These are phyloP conservation scores for Hortiboletus rubellus DNA, from an alignment of 1,284 basidiomycete species.

Conservation along the genomic window DNA sequence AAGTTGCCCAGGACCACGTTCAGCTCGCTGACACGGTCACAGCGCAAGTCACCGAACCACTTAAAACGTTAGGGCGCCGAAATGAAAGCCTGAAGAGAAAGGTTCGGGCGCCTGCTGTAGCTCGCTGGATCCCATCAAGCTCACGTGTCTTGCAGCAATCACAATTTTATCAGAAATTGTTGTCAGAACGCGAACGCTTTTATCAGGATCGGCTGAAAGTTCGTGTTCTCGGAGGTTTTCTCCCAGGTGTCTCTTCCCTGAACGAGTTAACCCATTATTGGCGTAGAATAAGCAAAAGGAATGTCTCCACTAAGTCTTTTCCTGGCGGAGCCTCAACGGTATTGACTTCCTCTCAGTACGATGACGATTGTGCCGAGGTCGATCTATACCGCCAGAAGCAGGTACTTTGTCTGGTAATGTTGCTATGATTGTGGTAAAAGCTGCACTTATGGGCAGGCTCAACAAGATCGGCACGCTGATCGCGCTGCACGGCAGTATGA, in stretches of 20 bases:
- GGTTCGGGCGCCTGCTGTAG: constrained; percentile 34
- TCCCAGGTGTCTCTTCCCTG: neutral
- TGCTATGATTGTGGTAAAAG: constrained; percentile 4
- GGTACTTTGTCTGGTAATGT: constrained; percentile 38
- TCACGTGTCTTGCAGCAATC: constrained; percentile 49
- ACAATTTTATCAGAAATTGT: constrained; percentile 67
- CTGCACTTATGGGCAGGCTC: constrained; percentile 53
- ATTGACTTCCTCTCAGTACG: constrained; percentile 52
- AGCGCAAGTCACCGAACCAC: constrained; percentile 61
- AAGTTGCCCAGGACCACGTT: constrained; percentile 66
- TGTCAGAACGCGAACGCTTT: constrained; percentile 66
- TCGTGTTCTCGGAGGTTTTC: constrained; percentile 12
- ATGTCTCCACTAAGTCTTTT: constrained; percentile 1
- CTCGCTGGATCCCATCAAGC: constrained; percentile 6
- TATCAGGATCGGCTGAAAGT: constrained; percentile 73
- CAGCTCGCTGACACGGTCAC: constrained; percentile 62
- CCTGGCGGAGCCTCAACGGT: neutral
- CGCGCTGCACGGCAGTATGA: constrained; percentile 71
- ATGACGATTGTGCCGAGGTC: constrained; percentile 71
- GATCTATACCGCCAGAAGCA: constrained; percentile 75
- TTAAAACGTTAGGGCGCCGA: constrained; percentile 58
- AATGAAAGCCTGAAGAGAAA: constrained; percentile 70
- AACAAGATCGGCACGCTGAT: constrained; percentile 75
- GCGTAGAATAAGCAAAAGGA: constrained; percentile 74
- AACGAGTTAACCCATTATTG: constrained; percentile 11